phyloP scores from a whole-genome alignment of 75 land plant genomes.

The Chamaecyparis obtusa region DNA sequence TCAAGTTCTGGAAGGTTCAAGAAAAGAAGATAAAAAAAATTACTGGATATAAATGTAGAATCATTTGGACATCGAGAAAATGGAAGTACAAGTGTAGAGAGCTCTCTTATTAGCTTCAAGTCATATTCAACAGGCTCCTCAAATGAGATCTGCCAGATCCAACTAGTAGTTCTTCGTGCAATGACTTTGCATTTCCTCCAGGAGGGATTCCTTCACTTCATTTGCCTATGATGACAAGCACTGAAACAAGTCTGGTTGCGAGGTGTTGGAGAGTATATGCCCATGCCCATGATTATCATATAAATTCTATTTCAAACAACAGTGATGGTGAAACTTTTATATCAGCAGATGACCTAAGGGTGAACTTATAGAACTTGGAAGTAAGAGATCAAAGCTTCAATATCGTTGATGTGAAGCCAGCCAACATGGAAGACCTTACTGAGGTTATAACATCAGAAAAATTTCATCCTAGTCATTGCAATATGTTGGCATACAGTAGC shows the following conservation, averaged over 20 bases:
- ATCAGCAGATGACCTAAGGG: slow-evolving; percentile 91
- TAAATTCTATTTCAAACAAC: slow-evolving; percentile 92
- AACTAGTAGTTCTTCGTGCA: slow-evolving; percentile 21
- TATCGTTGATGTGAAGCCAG: slow-evolving; percentile 91
- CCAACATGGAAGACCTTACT: slow-evolving; percentile 94
- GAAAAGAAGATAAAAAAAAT: slow-evolving; percentile 87
- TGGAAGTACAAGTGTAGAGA: slow-evolving; percentile 33
- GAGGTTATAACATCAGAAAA: slow-evolving; percentile 99
- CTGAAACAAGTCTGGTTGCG: slow-evolving; percentile 63
- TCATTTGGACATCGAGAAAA: slow-evolving; percentile 41
- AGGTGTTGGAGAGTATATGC: slow-evolving; percentile 87
- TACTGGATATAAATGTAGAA: slow-evolving; percentile 62
- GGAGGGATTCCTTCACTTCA: slow-evolving; percentile 82
- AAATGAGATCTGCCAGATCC: slow-evolving; percentile 55
- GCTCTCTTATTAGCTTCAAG: slow-evolving; percentile 26
- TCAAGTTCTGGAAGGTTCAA: slow-evolving; percentile 93
- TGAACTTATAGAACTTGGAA: slow-evolving; percentile 93
- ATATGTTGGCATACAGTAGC: slow-evolving; percentile 91
- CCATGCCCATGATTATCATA: slow-evolving; percentile 96
- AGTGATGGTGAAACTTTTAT: slow-evolving; percentile 98
- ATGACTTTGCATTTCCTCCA: slow-evolving; percentile 66
- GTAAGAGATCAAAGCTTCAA: slow-evolving; percentile 90
- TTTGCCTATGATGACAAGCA: slow-evolving; percentile 82
- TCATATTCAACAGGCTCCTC: slow-evolving; percentile 17
- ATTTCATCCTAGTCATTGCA: slow-evolving; percentile 92